phyloP scores from a whole-genome alignment of 2,329 filamentous ascomycete species.

The Phyllachora maydis region DNA sequence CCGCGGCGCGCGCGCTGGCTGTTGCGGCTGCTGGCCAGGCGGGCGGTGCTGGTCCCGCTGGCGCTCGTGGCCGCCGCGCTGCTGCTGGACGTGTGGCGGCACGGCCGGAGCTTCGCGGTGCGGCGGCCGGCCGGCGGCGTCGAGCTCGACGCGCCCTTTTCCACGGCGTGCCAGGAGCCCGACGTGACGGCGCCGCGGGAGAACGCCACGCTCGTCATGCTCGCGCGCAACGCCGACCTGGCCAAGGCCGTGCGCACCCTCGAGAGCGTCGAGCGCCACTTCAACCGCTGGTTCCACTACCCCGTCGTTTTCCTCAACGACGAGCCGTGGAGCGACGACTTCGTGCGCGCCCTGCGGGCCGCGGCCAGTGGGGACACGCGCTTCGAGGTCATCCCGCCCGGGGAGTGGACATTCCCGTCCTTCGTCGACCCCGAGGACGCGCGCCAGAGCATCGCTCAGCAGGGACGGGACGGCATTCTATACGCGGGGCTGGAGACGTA shows the following conservation, averaged over 20 bases:
- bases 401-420: conserved; percentile 19
- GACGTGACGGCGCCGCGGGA: conserved; percentile 14
- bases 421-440: conserved; percentile 8
- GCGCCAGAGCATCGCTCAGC: conserved; percentile 6
- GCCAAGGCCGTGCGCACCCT: conserved; percentile 16
- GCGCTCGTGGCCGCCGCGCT: conserved; percentile 11
- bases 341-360: conserved; percentile 15
- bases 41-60: conserved; percentile 2
- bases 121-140: conserved; percentile 11
- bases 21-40: not conserved
- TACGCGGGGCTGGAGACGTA: conserved; percentile 19
- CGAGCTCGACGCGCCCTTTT: conserved; percentile 18
- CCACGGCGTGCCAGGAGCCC: conserved; percentile 17
- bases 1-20: not conserved
- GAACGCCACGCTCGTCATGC: conserved; percentile 22
- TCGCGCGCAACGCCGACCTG: conserved; percentile 22
- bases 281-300: conserved; percentile 24
- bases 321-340: conserved; percentile 17
- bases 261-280: conserved; percentile 18
- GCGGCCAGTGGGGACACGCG: conserved; percentile 14
- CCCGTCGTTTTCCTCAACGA: conserved; percentile 25
- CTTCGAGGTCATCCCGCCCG: conserved; percentile 19
- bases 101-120: conserved; percentile 14
- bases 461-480: conserved; percentile 11
- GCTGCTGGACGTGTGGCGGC: conserved; percentile 13